Evolutionary conservation across 2,329 filamentous ascomycete genomes (phyloP).

Genomic region (Ophiostoma sp.): DNA sequence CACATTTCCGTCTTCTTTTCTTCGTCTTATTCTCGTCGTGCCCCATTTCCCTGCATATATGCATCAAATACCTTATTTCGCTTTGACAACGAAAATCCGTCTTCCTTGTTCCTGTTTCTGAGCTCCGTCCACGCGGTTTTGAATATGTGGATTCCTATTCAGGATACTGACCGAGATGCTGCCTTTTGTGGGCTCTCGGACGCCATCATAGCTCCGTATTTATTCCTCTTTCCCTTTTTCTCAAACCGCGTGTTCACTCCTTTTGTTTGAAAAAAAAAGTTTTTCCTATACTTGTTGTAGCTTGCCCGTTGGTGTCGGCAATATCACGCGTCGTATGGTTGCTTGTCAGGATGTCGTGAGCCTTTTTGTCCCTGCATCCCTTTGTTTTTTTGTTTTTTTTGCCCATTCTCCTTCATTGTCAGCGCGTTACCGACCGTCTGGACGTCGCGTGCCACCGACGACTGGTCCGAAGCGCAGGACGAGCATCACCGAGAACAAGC

Average conservation of each 20-base stretch:
- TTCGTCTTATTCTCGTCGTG: background rate
- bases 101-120: background rate
- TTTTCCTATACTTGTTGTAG: background rate
- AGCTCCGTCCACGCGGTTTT: background rate
- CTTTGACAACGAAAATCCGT: background rate
- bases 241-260: background rate
- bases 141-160: background rate
- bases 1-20: background rate
- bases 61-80: background rate
- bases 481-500: background rate
- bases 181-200: background rate
- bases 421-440: background rate
- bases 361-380: background rate
- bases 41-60: background rate
- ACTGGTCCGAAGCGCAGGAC: background rate
- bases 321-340: background rate
- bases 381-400: background rate
- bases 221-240: background rate
- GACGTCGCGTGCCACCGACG: slow-evolving; percentile 6
- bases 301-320: background rate
- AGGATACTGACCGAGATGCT: slow-evolving; percentile 3
- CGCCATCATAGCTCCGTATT: background rate
- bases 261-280: background rate
- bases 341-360: background rate
- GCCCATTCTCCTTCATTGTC: background rate